Percentiles rank a stretch among this genome's conserved stretches.
phyloP scores from a whole-genome alignment of 2,329 filamentous ascomycete genomes.

The Colletotrichum zoysiae region DNA sequence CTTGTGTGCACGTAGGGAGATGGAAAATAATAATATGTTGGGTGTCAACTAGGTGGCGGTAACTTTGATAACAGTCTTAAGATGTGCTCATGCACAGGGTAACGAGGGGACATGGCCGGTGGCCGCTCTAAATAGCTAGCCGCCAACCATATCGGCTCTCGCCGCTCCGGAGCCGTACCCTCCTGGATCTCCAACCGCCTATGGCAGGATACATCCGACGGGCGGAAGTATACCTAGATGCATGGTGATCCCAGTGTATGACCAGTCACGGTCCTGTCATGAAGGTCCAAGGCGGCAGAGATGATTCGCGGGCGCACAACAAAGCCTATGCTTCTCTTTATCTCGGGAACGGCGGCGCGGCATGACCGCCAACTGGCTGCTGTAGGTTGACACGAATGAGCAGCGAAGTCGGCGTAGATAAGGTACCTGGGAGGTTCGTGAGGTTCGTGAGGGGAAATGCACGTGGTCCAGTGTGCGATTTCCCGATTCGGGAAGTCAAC shows the following conservation, averaged over 20 bases:
- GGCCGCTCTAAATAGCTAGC: constrained; percentile 9
- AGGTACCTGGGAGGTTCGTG: constrained; percentile 5
- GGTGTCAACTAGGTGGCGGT: not conserved
- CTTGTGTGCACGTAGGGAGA: not conserved
- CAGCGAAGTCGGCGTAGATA: constrained; percentile 16
- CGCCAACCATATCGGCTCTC: not conserved
- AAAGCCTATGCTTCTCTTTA: constrained; percentile 6
- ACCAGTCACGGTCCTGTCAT: constrained; percentile 10
- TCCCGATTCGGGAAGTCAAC: constrained; percentile 11
- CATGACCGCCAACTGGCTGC: constrained; percentile 6
- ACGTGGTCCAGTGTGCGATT: constrained; percentile 5
- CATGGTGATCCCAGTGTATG: constrained; percentile 28
- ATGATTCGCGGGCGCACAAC: constrained; percentile 1
- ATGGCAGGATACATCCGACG: constrained; percentile 24
- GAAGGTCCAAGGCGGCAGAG: constrained; percentile 2
- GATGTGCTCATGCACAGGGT: not conserved
- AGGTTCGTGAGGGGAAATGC: constrained; percentile 18
- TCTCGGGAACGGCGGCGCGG: not conserved
- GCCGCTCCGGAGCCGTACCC: constrained; percentile 20
- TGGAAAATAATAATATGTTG: not conserved
- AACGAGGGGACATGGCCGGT: not conserved
- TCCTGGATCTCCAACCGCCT: not conserved
- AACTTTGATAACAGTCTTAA: not conserved
- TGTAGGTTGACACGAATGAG: not conserved
- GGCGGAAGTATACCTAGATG: constrained; percentile 23